Conservation (phyloP, 177 flowering plant genomes). For the Telopea speciosissima region DNA sequence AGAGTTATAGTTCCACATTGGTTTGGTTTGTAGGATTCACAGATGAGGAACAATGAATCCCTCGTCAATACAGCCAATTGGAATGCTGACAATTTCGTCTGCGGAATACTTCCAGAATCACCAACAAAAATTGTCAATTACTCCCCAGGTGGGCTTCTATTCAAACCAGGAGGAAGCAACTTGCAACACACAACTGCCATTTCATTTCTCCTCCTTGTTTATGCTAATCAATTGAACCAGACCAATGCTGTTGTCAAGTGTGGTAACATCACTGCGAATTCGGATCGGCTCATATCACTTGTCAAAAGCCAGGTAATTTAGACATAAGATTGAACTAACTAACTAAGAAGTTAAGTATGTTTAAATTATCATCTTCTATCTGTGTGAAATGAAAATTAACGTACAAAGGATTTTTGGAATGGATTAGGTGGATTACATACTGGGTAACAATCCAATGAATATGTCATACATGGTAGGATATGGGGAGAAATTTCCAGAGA, state of each 20-base stretch:
- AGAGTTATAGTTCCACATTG: too few relatives aligned
- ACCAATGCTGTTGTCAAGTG: constrained; percentile 11
- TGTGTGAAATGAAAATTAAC: background rate
- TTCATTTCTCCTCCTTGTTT: constrained; percentile 25
- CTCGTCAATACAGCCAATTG: background rate
- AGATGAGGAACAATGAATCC: background rate
- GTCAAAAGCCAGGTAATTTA: constrained; percentile 22
- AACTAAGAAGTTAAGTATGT: too few relatives aligned
- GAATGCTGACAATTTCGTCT: constrained; percentile 22
- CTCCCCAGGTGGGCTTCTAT: constrained; percentile 28
- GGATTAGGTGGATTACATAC: constrained; percentile 27
- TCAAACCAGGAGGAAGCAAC: constrained; percentile 24
- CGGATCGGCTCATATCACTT: constrained; percentile 9
- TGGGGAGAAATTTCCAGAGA: constrained; percentile 22
- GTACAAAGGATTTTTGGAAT: background rate
- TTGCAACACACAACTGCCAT: constrained; percentile 25
- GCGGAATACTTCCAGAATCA: constrained; percentile 28
- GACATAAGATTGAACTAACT: too few relatives aligned
- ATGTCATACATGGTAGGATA: constrained; percentile 41
- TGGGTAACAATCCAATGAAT: constrained; percentile 24
- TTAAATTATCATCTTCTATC: too few relatives aligned
- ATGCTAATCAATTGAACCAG: constrained; percentile 12
- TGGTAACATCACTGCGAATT: constrained; percentile 1
- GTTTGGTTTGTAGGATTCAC: constrained; percentile 12
- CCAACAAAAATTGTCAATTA: constrained; percentile 18